Conservation (phyloP, 1,284 basidiomycete species). For the Trichosporon coremiiforme region DNA sequence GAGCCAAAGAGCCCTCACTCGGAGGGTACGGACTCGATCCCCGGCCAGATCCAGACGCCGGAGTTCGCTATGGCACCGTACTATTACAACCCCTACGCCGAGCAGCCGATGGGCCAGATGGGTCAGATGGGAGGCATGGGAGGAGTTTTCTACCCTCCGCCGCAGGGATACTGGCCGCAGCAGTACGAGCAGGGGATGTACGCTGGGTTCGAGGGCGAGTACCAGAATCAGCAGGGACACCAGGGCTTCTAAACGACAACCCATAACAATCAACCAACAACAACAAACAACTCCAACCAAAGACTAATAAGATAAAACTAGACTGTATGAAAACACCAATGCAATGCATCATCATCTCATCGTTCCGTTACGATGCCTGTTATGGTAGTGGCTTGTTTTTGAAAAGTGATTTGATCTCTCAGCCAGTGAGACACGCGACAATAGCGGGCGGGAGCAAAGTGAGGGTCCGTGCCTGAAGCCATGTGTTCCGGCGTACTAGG, state of each 20-base stretch:
- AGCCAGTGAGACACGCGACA: background rate
- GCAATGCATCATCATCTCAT: constrained; percentile 9
- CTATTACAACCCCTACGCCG: constrained; percentile 40
- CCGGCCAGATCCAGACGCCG: constrained; percentile 11
- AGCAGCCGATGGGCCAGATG: background rate
- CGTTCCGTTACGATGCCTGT: background rate
- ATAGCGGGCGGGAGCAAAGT: background rate
- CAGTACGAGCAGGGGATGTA: constrained; percentile 28
- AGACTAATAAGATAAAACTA: constrained; percentile 7
- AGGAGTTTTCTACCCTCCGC: constrained; percentile 26
- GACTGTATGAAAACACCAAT: constrained; percentile 19
- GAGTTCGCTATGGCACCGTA: constrained; percentile 17
- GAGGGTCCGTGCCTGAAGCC: background rate
- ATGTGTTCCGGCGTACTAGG: background rate
- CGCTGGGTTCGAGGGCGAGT: constrained; percentile 36
- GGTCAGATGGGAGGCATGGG: background rate
- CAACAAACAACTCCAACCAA: background rate
- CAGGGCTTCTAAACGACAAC: constrained; percentile 18
- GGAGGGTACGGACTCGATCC: constrained; percentile 24
- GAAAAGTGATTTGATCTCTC: no score
- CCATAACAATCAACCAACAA: background rate
- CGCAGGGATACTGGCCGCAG: constrained; percentile 29
- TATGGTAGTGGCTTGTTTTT: background rate
- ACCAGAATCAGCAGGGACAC: constrained; percentile 28
- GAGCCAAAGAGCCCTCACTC: constrained; percentile 26